A percentile compares a stretch with the other conserved stretches of the same genome.
Evolutionary conservation across 495 filamentous ascomycete genomes (phyloP).

Genomic region (Xylaria bambusicola): DNA sequence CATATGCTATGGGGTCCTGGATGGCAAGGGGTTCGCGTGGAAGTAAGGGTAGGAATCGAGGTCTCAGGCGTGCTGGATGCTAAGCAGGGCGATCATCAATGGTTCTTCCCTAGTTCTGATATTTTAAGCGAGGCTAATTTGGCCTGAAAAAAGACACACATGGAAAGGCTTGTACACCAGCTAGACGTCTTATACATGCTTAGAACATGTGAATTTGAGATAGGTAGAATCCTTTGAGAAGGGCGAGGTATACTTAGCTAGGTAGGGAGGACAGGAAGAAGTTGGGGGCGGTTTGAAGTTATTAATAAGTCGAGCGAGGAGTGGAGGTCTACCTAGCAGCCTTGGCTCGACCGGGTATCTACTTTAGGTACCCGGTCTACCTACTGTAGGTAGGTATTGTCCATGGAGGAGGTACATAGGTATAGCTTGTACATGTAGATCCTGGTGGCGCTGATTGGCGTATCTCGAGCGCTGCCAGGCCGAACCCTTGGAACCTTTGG

Average conservation of each 20-base stretch:
- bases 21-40: no score
- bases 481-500: neutral
- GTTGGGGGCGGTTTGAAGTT: slow-evolving; percentile 21
- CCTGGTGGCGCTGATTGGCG: neutral
- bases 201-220: slow-evolving; percentile 9
- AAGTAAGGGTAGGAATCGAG: neutral
- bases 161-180: neutral
- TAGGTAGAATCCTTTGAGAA: slow-evolving; percentile 5
- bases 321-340: neutral
- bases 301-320: slow-evolving; percentile 21
- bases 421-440: no score
- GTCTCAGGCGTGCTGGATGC: neutral
- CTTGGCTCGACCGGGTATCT: neutral
- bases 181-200: neutral
- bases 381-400: no score
- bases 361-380: no score
- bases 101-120: neutral
- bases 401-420: no score
- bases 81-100: slow-evolving; percentile 6
- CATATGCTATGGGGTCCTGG: no score
- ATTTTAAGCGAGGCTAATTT: slow-evolving; percentile 16
- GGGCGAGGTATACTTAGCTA: slow-evolving; percentile 1
- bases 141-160: neutral
- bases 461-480: neutral
- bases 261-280: neutral